A percentile compares a stretch with the other conserved stretches of the same genome.
Evolutionary conservation across 108 stramenopile genomes (phyloP).

Genomic region (Nitzschia palea): DNA sequence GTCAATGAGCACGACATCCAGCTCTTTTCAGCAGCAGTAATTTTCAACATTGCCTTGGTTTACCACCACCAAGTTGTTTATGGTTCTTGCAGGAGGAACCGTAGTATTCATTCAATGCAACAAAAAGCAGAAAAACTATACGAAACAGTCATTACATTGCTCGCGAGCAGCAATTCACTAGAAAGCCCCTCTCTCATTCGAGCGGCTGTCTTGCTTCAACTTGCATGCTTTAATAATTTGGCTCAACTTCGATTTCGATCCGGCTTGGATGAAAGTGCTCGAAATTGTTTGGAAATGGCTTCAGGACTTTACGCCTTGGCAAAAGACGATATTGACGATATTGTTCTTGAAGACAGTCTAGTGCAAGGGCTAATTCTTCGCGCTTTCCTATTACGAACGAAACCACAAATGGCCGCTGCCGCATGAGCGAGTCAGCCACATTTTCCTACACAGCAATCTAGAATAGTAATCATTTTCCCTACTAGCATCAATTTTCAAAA

Average conservation of each 20-base stretch:
- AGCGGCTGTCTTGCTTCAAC: neutral
- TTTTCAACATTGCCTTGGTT: constrained; percentile 13
- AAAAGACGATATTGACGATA: neutral
- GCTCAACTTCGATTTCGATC: neutral
- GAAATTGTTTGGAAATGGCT: neutral
- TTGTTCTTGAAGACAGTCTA: neutral
- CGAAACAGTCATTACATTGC: neutral
- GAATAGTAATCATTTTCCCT: neutral
- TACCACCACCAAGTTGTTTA: constrained; percentile 5
- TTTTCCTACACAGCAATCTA: too few species aligned
- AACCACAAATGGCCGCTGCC: neutral
- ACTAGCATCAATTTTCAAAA: too few species aligned
- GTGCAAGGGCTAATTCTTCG: neutral
- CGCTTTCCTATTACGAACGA: neutral
- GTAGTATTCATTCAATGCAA: neutral
- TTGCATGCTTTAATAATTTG: constrained; percentile 10
- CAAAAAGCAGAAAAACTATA: constrained; percentile 10
- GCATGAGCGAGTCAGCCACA: too few species aligned
- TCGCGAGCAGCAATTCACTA: neutral
- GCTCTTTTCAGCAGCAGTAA: constrained; percentile 10
- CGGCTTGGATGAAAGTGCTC: neutral
- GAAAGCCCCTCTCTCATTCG: neutral
- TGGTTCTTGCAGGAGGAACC: neutral
- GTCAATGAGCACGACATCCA: neutral
- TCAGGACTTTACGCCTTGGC: neutral